A percentile compares a stretch with the other conserved stretches of the same genome.
Evolutionary conservation across 75 land plant genomes (phyloP).

Genomic region (Ceratopteris richardii): DNA sequence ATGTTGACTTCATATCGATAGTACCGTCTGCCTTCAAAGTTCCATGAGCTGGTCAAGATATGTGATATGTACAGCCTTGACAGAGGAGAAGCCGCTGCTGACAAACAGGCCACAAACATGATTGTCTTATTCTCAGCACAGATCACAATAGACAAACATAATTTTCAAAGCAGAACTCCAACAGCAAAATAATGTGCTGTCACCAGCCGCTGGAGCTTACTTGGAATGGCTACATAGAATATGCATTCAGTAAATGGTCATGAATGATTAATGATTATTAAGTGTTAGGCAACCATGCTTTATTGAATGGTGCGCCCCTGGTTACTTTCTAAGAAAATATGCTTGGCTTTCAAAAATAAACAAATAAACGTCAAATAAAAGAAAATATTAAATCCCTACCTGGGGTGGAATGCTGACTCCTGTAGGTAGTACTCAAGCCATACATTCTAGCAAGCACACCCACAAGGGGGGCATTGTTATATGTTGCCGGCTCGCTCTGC

Average conservation of each 20-base stretch:
- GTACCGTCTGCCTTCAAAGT: constrained; percentile 42
- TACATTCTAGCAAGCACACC: constrained; percentile 65
- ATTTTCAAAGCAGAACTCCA: neutral
- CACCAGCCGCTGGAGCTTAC: neutral
- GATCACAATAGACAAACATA: no score
- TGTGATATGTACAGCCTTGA: constrained; percentile 28
- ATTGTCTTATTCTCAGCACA: neutral
- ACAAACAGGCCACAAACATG: neutral
- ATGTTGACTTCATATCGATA: constrained; percentile 50
- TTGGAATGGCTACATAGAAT: constrained; percentile 5
- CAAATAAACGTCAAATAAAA: no score
- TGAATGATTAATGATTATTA: no score
- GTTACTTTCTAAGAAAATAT: no score
- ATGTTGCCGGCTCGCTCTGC: constrained; percentile 94
- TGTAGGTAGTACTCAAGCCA: constrained; percentile 20
- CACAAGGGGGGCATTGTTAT: constrained; percentile 77
- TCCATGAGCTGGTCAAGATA: constrained; percentile 55
- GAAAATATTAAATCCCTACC: neutral
- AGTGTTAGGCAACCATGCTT: neutral
- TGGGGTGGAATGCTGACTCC: neutral
- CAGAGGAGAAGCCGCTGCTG: neutral
- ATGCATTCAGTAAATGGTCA: neutral
- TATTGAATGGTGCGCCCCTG: neutral
- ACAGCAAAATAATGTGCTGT: neutral
- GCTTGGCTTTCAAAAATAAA: no score